Conservation (phyloP, 2,329 filamentous ascomycete species). For the Phoma sp. region DNA sequence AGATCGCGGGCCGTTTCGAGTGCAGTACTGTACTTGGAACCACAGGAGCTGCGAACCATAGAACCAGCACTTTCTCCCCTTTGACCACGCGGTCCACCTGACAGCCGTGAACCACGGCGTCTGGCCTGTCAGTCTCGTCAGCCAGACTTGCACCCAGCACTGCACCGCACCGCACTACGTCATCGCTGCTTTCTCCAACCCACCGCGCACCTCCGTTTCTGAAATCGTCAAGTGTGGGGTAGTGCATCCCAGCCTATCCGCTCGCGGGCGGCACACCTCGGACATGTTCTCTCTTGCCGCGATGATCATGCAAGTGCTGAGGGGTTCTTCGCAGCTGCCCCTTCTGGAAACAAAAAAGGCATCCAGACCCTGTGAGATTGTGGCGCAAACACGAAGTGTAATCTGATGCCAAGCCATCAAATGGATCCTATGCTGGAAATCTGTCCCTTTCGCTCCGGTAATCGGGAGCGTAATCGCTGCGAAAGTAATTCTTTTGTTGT, state of each 20-base stretch:
- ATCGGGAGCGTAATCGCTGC: too few relatives aligned
- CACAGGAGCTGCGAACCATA: too few relatives aligned
- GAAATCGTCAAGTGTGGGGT: constrained; percentile 22
- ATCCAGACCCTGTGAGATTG: neutral
- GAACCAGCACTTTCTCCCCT: too few relatives aligned
- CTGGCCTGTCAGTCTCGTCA: neutral
- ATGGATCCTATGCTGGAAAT: neutral
- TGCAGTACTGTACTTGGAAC: too few relatives aligned
- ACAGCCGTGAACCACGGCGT: neutral
- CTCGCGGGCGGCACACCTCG: neutral
- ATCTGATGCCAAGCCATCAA: neutral
- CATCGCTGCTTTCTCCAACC: neutral
- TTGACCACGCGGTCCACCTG: neutral
- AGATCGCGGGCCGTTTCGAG: constrained; percentile 24
- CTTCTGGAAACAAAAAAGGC: constrained; percentile 4
- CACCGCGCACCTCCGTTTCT: too few relatives aligned
- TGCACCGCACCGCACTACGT: too few relatives aligned
- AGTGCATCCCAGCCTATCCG: constrained; percentile 12
- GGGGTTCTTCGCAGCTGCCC: constrained; percentile 7
- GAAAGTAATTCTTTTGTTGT: neutral
- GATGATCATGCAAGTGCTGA: constrained; percentile 7
- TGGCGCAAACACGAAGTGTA: neutral
- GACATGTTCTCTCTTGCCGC: constrained; percentile 4
- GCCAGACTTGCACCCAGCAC: too few relatives aligned
- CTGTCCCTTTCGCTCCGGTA: too few relatives aligned